Evolutionary conservation across 352 stramenopile genomes (phyloP).

Genomic region (Pythium sukuiense): DNA sequence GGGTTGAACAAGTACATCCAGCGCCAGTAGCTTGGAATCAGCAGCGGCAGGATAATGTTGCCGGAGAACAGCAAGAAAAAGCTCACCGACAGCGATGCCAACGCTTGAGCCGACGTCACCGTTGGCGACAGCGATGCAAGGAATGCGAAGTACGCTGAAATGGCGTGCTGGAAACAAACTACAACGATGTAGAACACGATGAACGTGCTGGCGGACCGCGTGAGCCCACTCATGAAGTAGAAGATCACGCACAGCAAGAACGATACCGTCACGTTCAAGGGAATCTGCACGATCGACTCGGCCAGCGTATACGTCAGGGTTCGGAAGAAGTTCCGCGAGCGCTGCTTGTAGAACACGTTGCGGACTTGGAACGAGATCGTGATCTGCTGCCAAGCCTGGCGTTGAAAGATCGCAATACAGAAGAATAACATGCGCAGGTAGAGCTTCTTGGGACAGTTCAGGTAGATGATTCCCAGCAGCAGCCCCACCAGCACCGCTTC

Average conservation of each 20-base stretch:
- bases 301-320: conserved; percentile 78
- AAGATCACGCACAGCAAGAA: conserved; percentile 54
- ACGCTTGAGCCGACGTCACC: conserved; percentile 41
- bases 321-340: conserved; percentile 85
- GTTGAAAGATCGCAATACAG: conserved; percentile 58
- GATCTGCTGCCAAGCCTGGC: conserved; percentile 64
- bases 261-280: conserved; percentile 60
- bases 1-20: conserved; percentile 77
- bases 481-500: conserved; percentile 71
- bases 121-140: conserved; percentile 47
- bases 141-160: conserved; percentile 55
- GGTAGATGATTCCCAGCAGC: conserved; percentile 74
- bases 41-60: conserved; percentile 62
- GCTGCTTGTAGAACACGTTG: conserved; percentile 89
- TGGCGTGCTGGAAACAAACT: conserved; percentile 69
- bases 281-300: conserved; percentile 45
- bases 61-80: conserved; percentile 71
- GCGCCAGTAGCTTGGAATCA: conserved; percentile 67
- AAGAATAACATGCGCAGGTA: conserved; percentile 76
- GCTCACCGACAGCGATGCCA: conserved; percentile 42
- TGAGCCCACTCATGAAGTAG: conserved; percentile 89
- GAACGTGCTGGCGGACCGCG: conserved; percentile 49
- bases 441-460: conserved; percentile 45
- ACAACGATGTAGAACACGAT: conserved; percentile 75
- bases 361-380: conserved; percentile 66